Conservation (phyloP, 371 early-diverging fungal genomes). For the Apophysomyces sp. region DNA sequence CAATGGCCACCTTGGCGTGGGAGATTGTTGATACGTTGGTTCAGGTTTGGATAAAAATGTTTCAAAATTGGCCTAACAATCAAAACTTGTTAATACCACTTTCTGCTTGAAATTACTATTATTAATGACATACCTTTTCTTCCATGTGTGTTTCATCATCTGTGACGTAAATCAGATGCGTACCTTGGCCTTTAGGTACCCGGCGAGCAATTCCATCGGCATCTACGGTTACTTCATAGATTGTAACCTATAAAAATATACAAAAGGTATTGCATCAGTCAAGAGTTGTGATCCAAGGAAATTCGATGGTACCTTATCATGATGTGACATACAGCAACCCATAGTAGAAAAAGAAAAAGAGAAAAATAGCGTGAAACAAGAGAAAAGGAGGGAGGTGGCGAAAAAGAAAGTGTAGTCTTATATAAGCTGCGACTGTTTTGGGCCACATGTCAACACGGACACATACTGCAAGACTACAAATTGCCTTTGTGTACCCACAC, state of each 20-base stretch:
- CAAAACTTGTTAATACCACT: neutral
- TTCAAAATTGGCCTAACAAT: neutral
- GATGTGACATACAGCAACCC: conserved; percentile 14
- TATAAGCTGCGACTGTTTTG: neutral
- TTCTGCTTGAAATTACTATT: neutral
- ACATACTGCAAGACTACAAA: neutral
- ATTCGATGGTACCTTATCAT: conserved; percentile 4
- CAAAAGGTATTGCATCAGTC: too few relatives aligned
- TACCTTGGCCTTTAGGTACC: conserved; percentile 46
- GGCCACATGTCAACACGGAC: conserved; percentile 1
- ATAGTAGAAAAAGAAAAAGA: neutral
- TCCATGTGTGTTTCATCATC: conserved; percentile 27
- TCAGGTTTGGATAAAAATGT: neutral
- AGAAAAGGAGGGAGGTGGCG: neutral
- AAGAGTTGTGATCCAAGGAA: too few relatives aligned
- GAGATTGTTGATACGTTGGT: neutral
- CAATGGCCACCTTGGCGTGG: neutral
- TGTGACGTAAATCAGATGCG: conserved; percentile 45
- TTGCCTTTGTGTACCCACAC: neutral
- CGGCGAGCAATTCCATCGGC: conserved; percentile 42
- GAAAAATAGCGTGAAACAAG: neutral
- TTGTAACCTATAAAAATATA: conserved; percentile 28
- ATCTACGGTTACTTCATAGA: conserved; percentile 48
- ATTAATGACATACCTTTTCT: neutral
- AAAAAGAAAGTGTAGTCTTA: neutral